Conservation (phyloP, 2,329 filamentous ascomycete species). For the Emmonsiellopsis sp. region DNA sequence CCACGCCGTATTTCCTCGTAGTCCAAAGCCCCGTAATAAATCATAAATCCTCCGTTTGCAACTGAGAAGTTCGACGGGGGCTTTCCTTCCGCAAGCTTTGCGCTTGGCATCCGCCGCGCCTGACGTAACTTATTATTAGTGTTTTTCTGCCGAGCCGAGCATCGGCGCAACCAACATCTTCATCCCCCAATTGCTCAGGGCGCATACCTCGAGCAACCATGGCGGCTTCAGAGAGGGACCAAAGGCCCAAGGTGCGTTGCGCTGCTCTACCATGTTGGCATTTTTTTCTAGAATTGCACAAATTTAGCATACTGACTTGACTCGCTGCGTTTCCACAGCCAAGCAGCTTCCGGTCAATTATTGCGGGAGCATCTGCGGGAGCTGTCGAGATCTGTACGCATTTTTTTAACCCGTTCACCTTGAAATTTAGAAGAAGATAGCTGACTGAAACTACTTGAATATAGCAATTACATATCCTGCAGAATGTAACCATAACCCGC, state of each 20-base stretch:
- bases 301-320: neutral
- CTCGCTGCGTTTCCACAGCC: constrained; percentile 43
- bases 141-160: too few species aligned
- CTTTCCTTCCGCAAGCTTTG: too few species aligned
- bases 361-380: constrained; percentile 88
- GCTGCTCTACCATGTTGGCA: neutral
- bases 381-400: constrained; percentile 79
- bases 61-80: too few species aligned
- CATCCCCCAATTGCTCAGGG: neutral
- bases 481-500: constrained; percentile 54
- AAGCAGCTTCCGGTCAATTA: constrained; percentile 76
- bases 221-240: constrained; percentile 25
- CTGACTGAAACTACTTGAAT: neutral
- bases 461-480: constrained; percentile 84
- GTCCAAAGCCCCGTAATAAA: too few species aligned
- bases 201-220: constrained; percentile 6
- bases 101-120: too few species aligned
- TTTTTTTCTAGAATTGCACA: neutral
- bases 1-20: too few species aligned
- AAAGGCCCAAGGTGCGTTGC: constrained; percentile 29
- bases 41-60: too few species aligned
- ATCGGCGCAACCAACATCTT: too few species aligned
- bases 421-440: neutral
- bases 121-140: too few species aligned
- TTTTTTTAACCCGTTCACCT: neutral